Conservation (phyloP, 106 monocot species). For the Chionographis japonica region DNA sequence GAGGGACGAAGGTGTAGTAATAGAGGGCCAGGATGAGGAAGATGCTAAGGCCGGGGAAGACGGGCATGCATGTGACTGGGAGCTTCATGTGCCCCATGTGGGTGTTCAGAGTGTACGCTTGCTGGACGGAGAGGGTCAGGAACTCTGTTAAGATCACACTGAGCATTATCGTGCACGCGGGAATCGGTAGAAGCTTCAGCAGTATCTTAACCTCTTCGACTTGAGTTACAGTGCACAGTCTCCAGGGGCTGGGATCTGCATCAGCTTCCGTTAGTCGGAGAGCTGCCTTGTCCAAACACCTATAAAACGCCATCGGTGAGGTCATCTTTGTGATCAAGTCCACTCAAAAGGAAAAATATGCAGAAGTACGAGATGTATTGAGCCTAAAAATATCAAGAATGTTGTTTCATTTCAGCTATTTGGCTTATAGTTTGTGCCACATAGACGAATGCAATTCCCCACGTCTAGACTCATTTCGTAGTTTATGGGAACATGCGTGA, state of each 20-base stretch:
- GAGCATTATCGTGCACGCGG: slow-evolving; percentile 72
- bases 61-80: slow-evolving; percentile 84
- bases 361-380: neutral
- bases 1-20: slow-evolving; percentile 63
- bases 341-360: too few species aligned
- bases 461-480: too few species aligned
- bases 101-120: slow-evolving; percentile 89
- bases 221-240: slow-evolving; percentile 87
- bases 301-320: neutral
- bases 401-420: too few species aligned
- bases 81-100: slow-evolving; percentile 63
- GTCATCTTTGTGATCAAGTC: too few species aligned
- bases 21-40: slow-evolving; percentile 74
- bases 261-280: slow-evolving; percentile 63
- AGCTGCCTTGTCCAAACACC: slow-evolving; percentile 87
- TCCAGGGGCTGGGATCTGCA: slow-evolving; percentile 58
- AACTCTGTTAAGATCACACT: slow-evolving; percentile 77
- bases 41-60: slow-evolving; percentile 78
- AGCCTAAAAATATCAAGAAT: neutral
- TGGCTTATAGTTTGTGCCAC: too few species aligned
- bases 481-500: too few species aligned
- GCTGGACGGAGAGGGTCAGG: slow-evolving; percentile 84
- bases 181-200: slow-evolving; percentile 69
- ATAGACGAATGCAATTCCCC: too few species aligned
- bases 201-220: slow-evolving; percentile 94